Evolutionary conservation across 495 filamentous ascomycete genomes (phyloP), one percentile per base, ranked within the genome.

Genomic region (Cercophora sp.): DNA sequence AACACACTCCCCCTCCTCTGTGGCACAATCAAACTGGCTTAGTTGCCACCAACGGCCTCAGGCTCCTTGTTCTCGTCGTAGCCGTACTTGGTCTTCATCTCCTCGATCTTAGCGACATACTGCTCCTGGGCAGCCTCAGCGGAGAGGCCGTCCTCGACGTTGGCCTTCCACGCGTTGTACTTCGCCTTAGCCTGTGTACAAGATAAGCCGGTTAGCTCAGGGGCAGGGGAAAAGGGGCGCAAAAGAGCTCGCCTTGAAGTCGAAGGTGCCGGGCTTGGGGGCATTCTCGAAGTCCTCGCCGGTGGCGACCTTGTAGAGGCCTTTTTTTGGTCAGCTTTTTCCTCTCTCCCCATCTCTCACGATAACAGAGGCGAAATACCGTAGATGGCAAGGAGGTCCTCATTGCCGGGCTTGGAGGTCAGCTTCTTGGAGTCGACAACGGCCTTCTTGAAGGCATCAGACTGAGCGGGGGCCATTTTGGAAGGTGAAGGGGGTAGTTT

Each of bases 61-160:
- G 78, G 77, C 48, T 59, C 61, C 73, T 82, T 82, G 60, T 70
- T 60, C 16, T 62, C 63, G 66, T 82, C 76, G 59, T 73, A 85
- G 42, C 83, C 85, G 69, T 86, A 81, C 61, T 77, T 82, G 53
- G 60, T 65, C 77, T 91, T 89, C 66, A 91, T 65, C 56, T 62
- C 62, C 68, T 86, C 81, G 52, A 91, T 82, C 54, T 84, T 65
- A 66, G 77, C 67, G 58, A 93, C 84, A 68, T 96, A 96, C 54
- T 80, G 72, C 64, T 79, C 79, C 81, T 92, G 82, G 8, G 89
- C 87, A 49, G 85, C 66, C 55, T 80, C 73, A 34, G 75, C 50
- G 40, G 72, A 79, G 44, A 84, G 66, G 43, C 77, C 77, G 44
- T 84, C 79, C 20, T 83, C 69, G 55, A 79, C 69, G 51, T 83